Percentiles rank a stretch among this genome's conserved stretches.
These are phyloP conservation scores for Penstemon newberryi DNA, from an alignment of 257 asterid species.

Conservation along the genomic window DNA sequence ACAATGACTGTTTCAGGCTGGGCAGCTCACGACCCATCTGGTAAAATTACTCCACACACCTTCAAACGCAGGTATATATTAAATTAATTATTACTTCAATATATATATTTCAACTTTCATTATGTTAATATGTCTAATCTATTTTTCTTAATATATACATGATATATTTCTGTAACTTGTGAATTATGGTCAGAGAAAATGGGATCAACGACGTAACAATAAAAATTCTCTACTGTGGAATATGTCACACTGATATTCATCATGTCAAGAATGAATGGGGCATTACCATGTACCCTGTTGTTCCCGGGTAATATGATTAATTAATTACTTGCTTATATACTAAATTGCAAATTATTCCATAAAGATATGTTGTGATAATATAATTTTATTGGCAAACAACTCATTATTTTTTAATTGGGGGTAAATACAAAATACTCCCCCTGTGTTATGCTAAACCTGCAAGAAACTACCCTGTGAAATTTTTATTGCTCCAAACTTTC, in stretches of 20 bases:
- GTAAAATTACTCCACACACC: conserved; percentile 44
- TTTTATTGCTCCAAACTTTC: too few species aligned
- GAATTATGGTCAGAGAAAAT: conserved; percentile 38
- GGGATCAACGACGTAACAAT: conserved; percentile 53
- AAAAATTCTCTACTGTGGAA: conserved; percentile 53
- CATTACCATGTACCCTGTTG: conserved; percentile 60
- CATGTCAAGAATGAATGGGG: conserved; percentile 60
- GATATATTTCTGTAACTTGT: neutral
- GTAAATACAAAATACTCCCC: too few species aligned
- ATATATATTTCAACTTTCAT: neutral
- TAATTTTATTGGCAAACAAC: too few species aligned
- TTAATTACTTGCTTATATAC: too few species aligned
- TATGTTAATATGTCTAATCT: neutral
- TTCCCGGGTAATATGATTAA: conserved; percentile 49
- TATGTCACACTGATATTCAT: conserved; percentile 65
- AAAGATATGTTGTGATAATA: too few species aligned
- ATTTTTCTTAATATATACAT: neutral
- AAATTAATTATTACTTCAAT: too few species aligned
- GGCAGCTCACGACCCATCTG: conserved; percentile 56
- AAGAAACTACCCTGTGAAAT: too few species aligned
- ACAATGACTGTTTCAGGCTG: conserved; percentile 56
- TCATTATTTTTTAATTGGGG: neutral
- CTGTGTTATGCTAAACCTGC: too few species aligned
- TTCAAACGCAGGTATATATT: conserved; percentile 50
- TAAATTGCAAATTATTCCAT: too few species aligned